phyloP scores from a whole-genome alignment of 2,329 filamentous ascomycete genomes.

The Achaetomium macrosporum region DNA sequence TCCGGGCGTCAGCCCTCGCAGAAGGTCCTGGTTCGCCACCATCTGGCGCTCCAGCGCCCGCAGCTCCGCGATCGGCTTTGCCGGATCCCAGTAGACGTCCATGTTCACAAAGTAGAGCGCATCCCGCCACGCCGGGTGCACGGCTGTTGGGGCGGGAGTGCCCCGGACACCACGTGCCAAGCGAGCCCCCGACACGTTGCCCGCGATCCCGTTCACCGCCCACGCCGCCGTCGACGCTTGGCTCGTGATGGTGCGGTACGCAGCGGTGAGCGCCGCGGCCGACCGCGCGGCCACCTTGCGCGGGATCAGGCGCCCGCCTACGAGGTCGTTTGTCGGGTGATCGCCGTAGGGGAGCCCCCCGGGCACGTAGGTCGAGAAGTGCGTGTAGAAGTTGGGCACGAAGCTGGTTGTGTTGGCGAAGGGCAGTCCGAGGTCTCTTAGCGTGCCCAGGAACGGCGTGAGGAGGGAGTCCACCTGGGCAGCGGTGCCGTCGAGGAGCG shows the following conservation, averaged over 20 bases:
- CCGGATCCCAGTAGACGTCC: neutral
- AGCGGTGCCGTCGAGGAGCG: neutral
- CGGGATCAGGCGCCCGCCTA: constrained; percentile 12
- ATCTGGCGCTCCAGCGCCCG: neutral
- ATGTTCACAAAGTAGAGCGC: constrained; percentile 4
- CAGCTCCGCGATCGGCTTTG: neutral
- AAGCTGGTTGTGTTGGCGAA: neutral
- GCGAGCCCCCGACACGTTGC: neutral
- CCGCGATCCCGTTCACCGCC: neutral
- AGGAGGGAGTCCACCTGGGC: neutral
- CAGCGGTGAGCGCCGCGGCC: neutral
- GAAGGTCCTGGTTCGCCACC: neutral
- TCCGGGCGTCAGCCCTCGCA: constrained; percentile 26
- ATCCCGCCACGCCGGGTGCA: constrained; percentile 14
- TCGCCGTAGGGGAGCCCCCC: neutral
- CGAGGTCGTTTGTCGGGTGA: neutral
- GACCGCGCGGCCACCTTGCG: neutral
- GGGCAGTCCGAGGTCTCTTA: neutral
- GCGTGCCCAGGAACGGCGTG: neutral
- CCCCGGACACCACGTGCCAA: too few species aligned
- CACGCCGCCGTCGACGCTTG: neutral
- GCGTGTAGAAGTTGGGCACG: neutral
- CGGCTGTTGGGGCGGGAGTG: neutral
- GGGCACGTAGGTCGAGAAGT: neutral
- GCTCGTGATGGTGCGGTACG: neutral